phyloP scores from a whole-genome alignment of 2,329 filamentous ascomycete species.

The Talaromyces pinophilus region DNA sequence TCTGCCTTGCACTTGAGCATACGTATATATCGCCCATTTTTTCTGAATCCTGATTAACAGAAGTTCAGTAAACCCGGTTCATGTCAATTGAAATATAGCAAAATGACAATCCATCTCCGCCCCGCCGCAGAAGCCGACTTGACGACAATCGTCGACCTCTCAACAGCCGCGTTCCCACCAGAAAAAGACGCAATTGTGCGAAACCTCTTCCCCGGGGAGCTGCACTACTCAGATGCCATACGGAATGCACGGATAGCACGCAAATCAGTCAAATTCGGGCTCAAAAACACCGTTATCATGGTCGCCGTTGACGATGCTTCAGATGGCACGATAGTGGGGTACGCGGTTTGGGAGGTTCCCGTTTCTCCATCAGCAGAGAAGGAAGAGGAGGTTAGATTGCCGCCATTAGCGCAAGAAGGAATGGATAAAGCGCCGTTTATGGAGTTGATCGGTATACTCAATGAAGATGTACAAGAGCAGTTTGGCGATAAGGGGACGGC shows the following conservation, averaged over 20 bases:
- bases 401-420: background rate
- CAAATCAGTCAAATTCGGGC: slow-evolving; percentile 1
- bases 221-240: background rate
- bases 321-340: background rate
- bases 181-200: slow-evolving; percentile 9
- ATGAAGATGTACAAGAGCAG: slow-evolving; percentile 1
- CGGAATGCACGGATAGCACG: background rate
- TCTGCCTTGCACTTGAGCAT: background rate
- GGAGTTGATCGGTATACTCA: background rate
- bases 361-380: background rate
- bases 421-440: slow-evolving; percentile 3
- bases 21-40: background rate
- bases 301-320: slow-evolving; percentile 10
- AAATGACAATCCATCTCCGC: slow-evolving; percentile 10
- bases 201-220: background rate
- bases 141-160: slow-evolving; percentile 15
- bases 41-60: background rate
- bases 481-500: slow-evolving; percentile 1
- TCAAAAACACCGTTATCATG: slow-evolving; percentile 2
- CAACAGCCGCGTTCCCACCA: slow-evolving; percentile 9
- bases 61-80: background rate
- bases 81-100: background rate
- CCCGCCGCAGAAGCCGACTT: slow-evolving; percentile 4
- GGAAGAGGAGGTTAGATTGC: background rate
- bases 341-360: slow-evolving; percentile 7